Percentiles rank a stretch among this genome's conserved stretches.
Conservation (phyloP, 345 rosid genomes). For the Erucastrum elatum region DNA sequence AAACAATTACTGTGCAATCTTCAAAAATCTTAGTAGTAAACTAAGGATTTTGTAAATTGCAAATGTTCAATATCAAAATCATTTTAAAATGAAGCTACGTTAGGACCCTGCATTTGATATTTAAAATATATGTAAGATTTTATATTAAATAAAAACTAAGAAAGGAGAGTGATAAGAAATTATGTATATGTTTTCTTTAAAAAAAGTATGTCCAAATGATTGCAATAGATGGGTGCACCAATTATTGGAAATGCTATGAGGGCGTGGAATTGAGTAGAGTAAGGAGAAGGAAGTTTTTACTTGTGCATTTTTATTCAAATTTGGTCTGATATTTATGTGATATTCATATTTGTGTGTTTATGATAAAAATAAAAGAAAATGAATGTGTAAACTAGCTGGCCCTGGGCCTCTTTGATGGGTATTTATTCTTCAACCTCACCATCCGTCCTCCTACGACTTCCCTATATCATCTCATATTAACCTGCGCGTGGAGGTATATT, state of each 20-base stretch:
- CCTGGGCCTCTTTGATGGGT: constrained; percentile 29
- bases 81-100: background rate
- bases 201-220: constrained; percentile 4
- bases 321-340: background rate
- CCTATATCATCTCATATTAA: constrained; percentile 13
- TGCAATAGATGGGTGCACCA: constrained; percentile 32
- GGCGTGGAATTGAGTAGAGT: constrained; percentile 32
- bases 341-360: background rate
- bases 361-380: background rate
- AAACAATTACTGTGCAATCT: background rate
- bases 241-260: constrained; percentile 34
- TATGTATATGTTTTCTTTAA: too few species aligned
- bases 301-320: background rate
- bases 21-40: background rate
- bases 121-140: background rate
- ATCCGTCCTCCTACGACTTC: constrained; percentile 33
- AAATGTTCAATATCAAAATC: background rate
- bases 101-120: constrained; percentile 1
- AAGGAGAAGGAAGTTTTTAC: constrained; percentile 35
- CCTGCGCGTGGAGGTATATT: background rate
- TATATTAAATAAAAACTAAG: background rate
- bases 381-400: constrained; percentile 35
- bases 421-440: constrained; percentile 33
- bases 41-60: background rate
- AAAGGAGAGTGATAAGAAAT: background rate